Evolutionary conservation across 331 rosid species (phyloP).

Genomic region (Pyracantha coccinea): DNA sequence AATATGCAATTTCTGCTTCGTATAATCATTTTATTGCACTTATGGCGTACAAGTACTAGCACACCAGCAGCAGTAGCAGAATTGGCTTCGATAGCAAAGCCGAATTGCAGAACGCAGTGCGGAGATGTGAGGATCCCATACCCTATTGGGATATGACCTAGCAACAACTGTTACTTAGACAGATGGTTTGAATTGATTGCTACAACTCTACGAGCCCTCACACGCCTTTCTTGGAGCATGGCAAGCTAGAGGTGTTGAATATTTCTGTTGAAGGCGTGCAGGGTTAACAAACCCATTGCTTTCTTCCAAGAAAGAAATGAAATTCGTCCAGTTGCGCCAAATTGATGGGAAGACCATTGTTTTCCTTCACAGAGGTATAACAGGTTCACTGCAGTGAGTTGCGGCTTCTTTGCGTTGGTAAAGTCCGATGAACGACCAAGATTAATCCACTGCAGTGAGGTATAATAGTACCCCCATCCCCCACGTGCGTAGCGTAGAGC

Average conservation of each 20-base stretch:
- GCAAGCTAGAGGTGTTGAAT: background rate
- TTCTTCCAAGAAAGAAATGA: too few relatives aligned
- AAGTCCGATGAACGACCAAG: background rate
- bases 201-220: background rate
- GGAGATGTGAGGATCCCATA: background rate
- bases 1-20: too few relatives aligned
- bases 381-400: slow-evolving; percentile 1
- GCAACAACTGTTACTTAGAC: background rate
- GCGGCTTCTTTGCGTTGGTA: background rate
- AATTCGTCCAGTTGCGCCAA: background rate
- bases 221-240: background rate
- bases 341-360: background rate
- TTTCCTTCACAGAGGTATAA: background rate
- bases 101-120: background rate
- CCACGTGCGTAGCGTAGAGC: too few relatives aligned
- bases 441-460: too few relatives aligned
- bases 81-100: background rate
- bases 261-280: background rate
- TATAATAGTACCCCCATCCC: too few relatives aligned
- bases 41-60: too few relatives aligned
- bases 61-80: too few relatives aligned
- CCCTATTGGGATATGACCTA: background rate
- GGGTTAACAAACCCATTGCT: too few relatives aligned
- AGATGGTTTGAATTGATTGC: background rate
- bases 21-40: too few relatives aligned